A percentile compares a stretch with the other conserved stretches of the same genome.
Evolutionary conservation across 148 eudicot genomes (phyloP).

Genomic region (Rhododendron ovatum): DNA sequence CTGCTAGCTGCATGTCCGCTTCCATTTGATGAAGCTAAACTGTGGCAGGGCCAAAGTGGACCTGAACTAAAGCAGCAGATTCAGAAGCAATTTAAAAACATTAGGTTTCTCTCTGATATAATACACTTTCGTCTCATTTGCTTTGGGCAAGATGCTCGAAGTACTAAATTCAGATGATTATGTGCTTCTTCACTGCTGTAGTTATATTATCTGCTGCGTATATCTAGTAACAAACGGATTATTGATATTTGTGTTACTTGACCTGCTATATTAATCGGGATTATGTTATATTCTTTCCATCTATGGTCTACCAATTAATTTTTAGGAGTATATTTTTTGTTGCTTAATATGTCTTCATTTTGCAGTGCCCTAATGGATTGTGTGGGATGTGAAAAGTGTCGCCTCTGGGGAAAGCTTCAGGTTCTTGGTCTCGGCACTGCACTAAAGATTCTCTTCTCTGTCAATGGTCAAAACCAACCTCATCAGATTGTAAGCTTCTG

Average conservation of each 20-base stretch:
- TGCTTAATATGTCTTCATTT: slow-evolving; percentile 8
- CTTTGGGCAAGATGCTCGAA: background rate
- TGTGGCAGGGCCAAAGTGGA: slow-evolving; percentile 95
- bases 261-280: background rate
- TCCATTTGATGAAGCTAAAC: slow-evolving; percentile 91
- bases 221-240: background rate
- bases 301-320: background rate
- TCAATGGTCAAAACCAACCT: slow-evolving; percentile 38
- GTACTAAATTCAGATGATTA: background rate
- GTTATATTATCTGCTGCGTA: background rate
- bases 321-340: background rate
- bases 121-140: background rate
- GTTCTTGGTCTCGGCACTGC: slow-evolving; percentile 98
- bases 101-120: slow-evolving; percentile 42
- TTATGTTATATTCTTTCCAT: background rate
- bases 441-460: slow-evolving; percentile 79
- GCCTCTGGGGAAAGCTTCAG: slow-evolving; percentile 97
- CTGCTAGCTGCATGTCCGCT: slow-evolving; percentile 86
- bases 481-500: slow-evolving; percentile 51
- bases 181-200: background rate
- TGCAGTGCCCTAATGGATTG: slow-evolving; percentile 94
- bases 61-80: slow-evolving; percentile 83
- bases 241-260: background rate
- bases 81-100: slow-evolving; percentile 81
- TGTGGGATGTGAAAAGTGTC: slow-evolving; percentile 95